Conservation (phyloP, 1,284 basidiomycete species). For the Sporisorium iseilematis-ciliati region DNA sequence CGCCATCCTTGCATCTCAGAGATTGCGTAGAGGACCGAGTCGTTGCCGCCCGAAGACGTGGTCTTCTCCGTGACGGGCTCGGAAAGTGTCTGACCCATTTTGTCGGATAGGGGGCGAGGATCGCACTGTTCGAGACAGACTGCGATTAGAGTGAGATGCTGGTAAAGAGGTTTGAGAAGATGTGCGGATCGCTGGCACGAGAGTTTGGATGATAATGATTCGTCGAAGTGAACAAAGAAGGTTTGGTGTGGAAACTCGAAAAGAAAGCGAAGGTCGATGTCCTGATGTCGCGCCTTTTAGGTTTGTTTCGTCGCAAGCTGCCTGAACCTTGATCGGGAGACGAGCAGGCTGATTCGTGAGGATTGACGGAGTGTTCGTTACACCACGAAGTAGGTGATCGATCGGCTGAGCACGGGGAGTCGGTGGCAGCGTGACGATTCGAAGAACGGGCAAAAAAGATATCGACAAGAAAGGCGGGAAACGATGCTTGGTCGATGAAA, state of each 20-base stretch:
- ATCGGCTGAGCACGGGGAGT: background rate
- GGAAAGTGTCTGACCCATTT: constrained; percentile 72
- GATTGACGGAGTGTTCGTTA: background rate
- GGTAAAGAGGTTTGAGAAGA: background rate
- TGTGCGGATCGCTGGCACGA: background rate
- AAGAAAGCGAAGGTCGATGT: background rate
- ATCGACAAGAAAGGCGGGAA: background rate
- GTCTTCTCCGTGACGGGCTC: constrained; percentile 82
- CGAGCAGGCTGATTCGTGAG: background rate
- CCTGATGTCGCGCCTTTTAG: background rate
- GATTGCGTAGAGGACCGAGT: constrained; percentile 82
- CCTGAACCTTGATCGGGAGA: background rate
- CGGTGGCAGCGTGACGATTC: background rate
- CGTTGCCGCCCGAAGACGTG: constrained; percentile 82
- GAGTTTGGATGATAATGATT: background rate
- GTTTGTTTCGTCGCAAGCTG: background rate
- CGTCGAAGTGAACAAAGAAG: background rate
- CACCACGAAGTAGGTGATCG: background rate
- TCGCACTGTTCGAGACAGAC: constrained; percentile 12
- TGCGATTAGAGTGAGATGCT: constrained; percentile 3
- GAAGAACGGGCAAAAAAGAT: background rate
- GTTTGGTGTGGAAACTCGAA: background rate
- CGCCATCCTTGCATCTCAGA: constrained; percentile 99
- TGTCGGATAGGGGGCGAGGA: constrained; percentile 13
- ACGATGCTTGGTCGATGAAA: too few species aligned